phyloP scores from a whole-genome alignment of 139 green algal genomes.

The Volvox africanus region DNA sequence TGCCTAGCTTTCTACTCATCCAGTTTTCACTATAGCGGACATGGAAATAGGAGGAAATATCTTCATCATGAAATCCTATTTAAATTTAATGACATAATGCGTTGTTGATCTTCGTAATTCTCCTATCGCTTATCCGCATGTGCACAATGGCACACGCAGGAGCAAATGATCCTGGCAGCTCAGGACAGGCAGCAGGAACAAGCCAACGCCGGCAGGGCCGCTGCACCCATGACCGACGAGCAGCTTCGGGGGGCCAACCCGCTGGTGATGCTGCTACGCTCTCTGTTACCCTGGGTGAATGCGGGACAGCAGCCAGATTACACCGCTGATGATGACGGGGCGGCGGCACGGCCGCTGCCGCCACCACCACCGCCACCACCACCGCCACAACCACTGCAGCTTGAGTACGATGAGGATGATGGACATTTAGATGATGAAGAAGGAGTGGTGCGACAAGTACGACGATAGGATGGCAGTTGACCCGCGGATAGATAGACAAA shows the following conservation, averaged over 20 bases:
- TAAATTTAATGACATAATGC: too few relatives aligned
- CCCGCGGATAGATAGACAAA: too few relatives aligned
- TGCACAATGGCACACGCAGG: constrained; percentile 6
- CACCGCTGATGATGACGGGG: background rate
- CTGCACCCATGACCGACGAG: constrained; percentile 13
- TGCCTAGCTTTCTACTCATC: too few relatives aligned
- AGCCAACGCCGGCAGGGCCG: background rate
- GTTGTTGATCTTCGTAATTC: too few relatives aligned
- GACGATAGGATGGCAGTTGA: background rate
- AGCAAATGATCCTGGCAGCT: constrained; percentile 51
- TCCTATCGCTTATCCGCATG: too few relatives aligned
- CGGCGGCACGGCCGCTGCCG: background rate
- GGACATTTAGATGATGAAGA: constrained; percentile 40
- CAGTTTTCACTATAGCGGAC: too few relatives aligned
- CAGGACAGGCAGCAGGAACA: constrained; percentile 28
- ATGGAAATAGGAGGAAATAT: too few relatives aligned
- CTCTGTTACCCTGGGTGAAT: constrained; percentile 87
- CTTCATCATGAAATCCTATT: too few relatives aligned
- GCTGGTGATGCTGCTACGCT: constrained; percentile 79
- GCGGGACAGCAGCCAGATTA: constrained; percentile 77
- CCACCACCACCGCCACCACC: background rate
- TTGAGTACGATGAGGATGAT: constrained; percentile 33
- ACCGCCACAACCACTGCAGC: background rate
- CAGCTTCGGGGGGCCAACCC: constrained; percentile 63
- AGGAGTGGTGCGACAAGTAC: constrained; percentile 29